Evolutionary conservation across 306 rosid genomes (phyloP).

Genomic region (Comarum palustre): DNA sequence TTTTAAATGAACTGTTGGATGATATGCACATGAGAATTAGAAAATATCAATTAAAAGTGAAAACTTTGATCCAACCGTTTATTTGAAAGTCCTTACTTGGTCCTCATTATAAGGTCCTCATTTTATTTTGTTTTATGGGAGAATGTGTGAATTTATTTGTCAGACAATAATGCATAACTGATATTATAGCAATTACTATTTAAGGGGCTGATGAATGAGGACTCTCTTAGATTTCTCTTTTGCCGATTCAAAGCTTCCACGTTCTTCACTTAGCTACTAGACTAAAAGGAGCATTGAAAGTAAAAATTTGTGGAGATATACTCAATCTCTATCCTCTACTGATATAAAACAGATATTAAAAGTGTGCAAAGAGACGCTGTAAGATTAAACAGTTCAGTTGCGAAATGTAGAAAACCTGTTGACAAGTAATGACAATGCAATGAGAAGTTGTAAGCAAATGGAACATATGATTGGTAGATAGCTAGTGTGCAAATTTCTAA

Average conservation of each 20-base stretch:
- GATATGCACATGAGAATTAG: no score
- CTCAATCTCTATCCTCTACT: not conserved
- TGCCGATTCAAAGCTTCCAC: no score
- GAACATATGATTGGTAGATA: not conserved
- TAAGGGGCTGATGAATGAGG: no score
- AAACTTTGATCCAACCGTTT: no score
- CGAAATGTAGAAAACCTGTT: not conserved
- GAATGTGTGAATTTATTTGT: not conserved
- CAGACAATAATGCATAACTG: no score
- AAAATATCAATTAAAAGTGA: no score
- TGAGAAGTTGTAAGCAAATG: not conserved
- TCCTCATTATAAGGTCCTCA: no score
- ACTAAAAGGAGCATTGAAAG: not conserved
- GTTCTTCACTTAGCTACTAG: not conserved
- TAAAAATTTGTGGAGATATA: not conserved
- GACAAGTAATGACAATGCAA: not conserved
- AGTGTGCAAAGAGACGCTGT: not conserved
- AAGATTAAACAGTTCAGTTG: conserved; percentile 2
- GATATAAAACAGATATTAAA: not conserved
- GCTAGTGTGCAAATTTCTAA: not conserved
- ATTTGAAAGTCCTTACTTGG: no score
- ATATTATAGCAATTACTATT: no score
- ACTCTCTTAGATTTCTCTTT: no score
- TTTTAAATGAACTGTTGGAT: no score
- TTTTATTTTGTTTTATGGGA: no score